Evolutionary conservation across 129 eudicot species (phyloP).

Genomic region (Arctium minus): DNA sequence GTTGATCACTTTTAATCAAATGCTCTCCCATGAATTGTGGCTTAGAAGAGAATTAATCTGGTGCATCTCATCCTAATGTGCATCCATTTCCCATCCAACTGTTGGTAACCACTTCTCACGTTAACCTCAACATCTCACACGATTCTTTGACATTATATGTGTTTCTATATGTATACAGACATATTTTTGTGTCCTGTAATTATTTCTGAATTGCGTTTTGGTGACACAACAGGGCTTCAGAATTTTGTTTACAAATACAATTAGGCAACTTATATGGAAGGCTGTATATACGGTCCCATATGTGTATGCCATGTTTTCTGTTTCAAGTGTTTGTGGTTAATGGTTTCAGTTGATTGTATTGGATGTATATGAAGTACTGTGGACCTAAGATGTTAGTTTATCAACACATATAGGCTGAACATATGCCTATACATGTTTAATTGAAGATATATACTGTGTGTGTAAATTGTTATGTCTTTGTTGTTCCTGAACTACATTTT

Average conservation of each 20-base stretch:
- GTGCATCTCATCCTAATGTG: too few relatives aligned
- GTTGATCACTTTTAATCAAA: too few relatives aligned
- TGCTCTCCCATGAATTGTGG: too few relatives aligned
- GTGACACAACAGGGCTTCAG: neutral
- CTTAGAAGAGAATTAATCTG: too few relatives aligned
- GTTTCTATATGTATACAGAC: neutral
- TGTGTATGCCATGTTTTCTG: neutral
- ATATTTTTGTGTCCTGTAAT: neutral
- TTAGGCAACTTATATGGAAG: neutral
- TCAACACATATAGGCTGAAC: neutral
- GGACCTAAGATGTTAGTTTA: neutral
- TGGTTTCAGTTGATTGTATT: neutral
- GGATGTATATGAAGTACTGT: neutral
- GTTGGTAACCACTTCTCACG: too few relatives aligned
- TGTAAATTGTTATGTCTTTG: neutral
- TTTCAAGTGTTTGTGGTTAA: neutral
- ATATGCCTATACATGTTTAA: neutral
- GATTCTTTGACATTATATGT: neutral
- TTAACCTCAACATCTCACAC: too few relatives aligned
- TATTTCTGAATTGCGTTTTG: neutral
- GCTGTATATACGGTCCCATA: neutral
- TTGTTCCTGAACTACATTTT: constrained; percentile 12
- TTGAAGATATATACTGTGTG: neutral
- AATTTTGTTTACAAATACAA: constrained; percentile 3
- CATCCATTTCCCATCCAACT: too few relatives aligned